Evolutionary conservation across 106 monocot species (phyloP).

Genomic region (Allium fistulosum): DNA sequence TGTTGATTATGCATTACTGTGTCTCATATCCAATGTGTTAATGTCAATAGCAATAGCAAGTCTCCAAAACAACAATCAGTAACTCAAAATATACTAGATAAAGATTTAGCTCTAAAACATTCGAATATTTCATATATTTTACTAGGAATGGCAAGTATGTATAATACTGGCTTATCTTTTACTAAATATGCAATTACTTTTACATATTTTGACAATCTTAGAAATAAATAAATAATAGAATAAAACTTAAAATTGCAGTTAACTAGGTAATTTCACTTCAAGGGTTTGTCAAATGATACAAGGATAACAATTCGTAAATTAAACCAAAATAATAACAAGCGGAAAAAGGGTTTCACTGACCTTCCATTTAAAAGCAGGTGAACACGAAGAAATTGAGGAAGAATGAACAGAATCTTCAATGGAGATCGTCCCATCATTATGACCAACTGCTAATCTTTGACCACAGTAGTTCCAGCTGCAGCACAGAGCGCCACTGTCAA

Average conservation of each 20-base stretch:
- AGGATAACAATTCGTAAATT: background rate
- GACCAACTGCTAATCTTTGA: conserved; percentile 67
- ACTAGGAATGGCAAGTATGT: too few species aligned
- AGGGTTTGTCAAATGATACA: background rate
- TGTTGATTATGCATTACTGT: too few species aligned
- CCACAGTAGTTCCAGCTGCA: conserved; percentile 90
- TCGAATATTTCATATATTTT: too few species aligned
- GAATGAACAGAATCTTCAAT: conserved; percentile 53
- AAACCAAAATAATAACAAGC: background rate
- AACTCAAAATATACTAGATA: too few species aligned
- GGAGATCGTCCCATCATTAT: conserved; percentile 59
- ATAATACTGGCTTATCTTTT: too few species aligned
- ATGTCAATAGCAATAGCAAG: too few species aligned
- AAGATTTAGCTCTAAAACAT: too few species aligned
- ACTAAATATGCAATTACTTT: background rate
- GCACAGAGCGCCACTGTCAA: conserved; percentile 60
- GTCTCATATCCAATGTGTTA: too few species aligned
- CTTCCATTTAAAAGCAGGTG: conserved; percentile 61
- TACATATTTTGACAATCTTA: background rate
- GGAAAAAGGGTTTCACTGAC: conserved; percentile 8
- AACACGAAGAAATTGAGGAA: conserved; percentile 26
- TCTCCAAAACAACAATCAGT: too few species aligned
- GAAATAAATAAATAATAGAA: background rate
- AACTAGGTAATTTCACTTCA: background rate
- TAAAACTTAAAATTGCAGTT: background rate